Conservation (phyloP, 805 yeast genomes). For the Saccharomycopsis amapae region DNA sequence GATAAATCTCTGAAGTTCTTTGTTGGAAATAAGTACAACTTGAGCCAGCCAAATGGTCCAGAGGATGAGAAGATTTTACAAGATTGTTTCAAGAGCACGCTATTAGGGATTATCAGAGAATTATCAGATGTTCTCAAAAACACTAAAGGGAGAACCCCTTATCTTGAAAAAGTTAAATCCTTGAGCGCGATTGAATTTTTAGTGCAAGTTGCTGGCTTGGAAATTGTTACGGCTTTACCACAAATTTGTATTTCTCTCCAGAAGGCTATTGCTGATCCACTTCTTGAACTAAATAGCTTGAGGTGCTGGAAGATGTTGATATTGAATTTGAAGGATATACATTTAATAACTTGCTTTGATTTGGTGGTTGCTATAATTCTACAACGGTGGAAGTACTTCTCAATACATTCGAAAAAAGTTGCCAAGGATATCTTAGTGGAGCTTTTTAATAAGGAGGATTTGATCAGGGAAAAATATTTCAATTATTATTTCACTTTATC, state of each 20-base stretch:
- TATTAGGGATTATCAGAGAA: conserved; percentile 68
- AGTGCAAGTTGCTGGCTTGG: conserved; percentile 43
- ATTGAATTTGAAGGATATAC: conserved; percentile 44
- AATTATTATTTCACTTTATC: conserved; percentile 50
- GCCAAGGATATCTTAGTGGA: conserved; percentile 45
- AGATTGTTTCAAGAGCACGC: conserved; percentile 45
- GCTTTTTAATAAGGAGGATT: conserved; percentile 30
- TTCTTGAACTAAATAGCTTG: conserved; percentile 54
- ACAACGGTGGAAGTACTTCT: conserved; percentile 56
- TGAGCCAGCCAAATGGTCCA: conserved; percentile 25
- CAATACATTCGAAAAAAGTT: conserved; percentile 39
- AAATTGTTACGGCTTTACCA: conserved; percentile 64
- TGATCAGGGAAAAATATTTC: conserved; percentile 35
- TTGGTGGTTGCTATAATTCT: conserved; percentile 65
- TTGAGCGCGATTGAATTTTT: conserved; percentile 68
- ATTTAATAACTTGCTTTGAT: conserved; percentile 62
- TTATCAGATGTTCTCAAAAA: conserved; percentile 78
- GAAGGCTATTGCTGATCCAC: conserved; percentile 59
- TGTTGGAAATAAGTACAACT: conserved; percentile 21
- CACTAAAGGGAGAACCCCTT: conserved; percentile 62
- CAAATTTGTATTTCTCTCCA: conserved; percentile 84
- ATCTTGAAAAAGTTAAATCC: conserved; percentile 61
- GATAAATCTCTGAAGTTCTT: conserved; percentile 23
- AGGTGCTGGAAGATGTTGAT: conserved; percentile 63
- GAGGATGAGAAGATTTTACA: conserved; percentile 30